Percentiles rank a stretch among this genome's conserved stretches.
These are phyloP conservation scores for Paecilomyces fulvus DNA, from an alignment of 2,329 filamentous ascomycete species.

Conservation along the genomic window DNA sequence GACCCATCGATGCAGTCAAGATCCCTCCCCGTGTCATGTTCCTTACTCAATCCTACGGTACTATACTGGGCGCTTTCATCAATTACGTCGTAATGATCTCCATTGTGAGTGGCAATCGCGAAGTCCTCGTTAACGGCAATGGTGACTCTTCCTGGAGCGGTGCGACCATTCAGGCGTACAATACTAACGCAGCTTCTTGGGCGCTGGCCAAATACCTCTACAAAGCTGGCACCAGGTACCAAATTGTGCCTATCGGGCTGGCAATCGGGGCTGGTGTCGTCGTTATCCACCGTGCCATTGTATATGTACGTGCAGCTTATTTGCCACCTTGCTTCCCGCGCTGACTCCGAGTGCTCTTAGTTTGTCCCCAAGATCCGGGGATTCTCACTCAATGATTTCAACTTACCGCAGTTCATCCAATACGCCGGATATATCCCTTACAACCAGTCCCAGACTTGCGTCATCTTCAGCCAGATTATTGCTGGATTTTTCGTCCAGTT, in stretches of 20 bases:
- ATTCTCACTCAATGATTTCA: slow-evolving; percentile 39
- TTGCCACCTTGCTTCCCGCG: neutral
- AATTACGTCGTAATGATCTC: slow-evolving; percentile 7
- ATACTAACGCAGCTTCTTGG: slow-evolving; percentile 7
- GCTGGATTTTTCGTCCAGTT: slow-evolving; percentile 44
- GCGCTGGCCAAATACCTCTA: slow-evolving; percentile 8
- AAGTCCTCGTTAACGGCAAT: slow-evolving; percentile 3
- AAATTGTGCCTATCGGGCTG: slow-evolving; percentile 5
- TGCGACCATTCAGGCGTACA: slow-evolving; percentile 4
- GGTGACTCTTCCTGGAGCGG: slow-evolving; percentile 8
- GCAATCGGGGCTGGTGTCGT: slow-evolving; percentile 4
- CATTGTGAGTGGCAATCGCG: slow-evolving; percentile 3
- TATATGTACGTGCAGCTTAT: slow-evolving; percentile 1
- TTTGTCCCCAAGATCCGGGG: slow-evolving; percentile 40
- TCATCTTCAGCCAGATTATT: slow-evolving; percentile 39
- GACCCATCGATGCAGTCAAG: slow-evolving; percentile 3
- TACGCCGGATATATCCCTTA: slow-evolving; percentile 49
- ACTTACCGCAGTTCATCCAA: slow-evolving; percentile 48
- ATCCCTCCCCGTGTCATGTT: slow-evolving; percentile 8
- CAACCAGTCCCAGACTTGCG: slow-evolving; percentile 48
- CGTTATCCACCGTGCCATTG: slow-evolving; percentile 2
- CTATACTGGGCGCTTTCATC: slow-evolving; percentile 5
- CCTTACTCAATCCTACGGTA: slow-evolving; percentile 7
- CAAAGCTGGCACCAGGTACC: slow-evolving; percentile 3
- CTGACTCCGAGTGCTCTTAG: slow-evolving; percentile 16